Conservation (phyloP, 169 alveolate species). For the Theileria luwenshuni region DNA sequence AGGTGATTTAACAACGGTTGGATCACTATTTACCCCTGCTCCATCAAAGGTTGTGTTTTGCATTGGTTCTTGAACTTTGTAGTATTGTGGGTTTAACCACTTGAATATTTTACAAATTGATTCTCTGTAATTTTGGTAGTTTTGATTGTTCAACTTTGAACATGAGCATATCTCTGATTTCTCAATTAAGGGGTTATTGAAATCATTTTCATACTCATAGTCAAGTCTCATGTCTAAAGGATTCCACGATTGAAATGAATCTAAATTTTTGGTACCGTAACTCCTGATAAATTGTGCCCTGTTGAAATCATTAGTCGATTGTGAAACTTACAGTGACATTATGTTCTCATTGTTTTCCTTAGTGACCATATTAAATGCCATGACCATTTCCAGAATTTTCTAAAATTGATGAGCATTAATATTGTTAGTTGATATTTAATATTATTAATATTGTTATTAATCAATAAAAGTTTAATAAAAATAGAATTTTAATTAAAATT, state of each 20-base stretch:
- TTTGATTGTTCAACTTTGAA: not conserved
- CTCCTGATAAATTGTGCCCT: constrained; percentile 32
- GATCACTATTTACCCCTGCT: too few species aligned
- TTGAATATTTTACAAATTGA: too few species aligned
- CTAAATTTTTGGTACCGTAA: constrained; percentile 26
- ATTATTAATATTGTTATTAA: too few species aligned
- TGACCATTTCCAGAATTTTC: constrained; percentile 16
- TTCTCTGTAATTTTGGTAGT: too few species aligned
- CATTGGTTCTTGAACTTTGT: too few species aligned
- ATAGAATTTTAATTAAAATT: not conserved
- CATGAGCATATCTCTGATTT: constrained; percentile 48
- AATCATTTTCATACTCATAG: constrained; percentile 35
- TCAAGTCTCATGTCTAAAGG: constrained; percentile 41
- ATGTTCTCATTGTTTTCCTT: constrained; percentile 17
- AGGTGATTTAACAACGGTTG: too few species aligned
- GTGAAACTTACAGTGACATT: constrained; percentile 57
- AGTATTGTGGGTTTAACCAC: too few species aligned
- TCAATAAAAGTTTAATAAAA: constrained; percentile 1
- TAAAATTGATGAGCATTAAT: constrained; percentile 1
- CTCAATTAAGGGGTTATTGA: constrained; percentile 42
- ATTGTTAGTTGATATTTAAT: not conserved
- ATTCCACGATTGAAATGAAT: constrained; percentile 50
- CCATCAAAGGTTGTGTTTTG: too few species aligned
- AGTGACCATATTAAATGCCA: not conserved
- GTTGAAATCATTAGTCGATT: not conserved